A percentile compares a stretch with the other conserved stretches of the same genome.
These are phyloP conservation scores for Mycoemilia scoparia DNA, from an alignment of 192 early-diverging fungal species.

Conservation along the genomic window DNA sequence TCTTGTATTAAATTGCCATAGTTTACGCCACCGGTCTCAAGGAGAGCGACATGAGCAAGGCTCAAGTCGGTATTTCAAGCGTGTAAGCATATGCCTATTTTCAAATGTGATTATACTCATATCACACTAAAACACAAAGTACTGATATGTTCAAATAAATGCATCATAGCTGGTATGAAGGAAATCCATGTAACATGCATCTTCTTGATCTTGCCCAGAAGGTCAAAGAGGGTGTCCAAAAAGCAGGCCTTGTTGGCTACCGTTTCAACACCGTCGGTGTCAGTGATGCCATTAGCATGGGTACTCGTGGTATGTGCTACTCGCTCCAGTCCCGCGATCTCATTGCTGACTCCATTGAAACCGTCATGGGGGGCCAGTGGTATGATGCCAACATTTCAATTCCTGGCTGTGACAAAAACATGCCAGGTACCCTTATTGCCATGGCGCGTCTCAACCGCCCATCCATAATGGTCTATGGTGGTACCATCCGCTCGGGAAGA, in stretches of 20 bases:
- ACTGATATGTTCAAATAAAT: neutral
- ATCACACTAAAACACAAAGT: neutral
- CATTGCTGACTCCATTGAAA: conserved; percentile 98
- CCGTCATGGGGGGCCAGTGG: conserved; percentile 94
- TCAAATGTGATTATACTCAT: neutral
- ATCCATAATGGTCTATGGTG: conserved; percentile 95
- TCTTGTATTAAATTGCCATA: no score
- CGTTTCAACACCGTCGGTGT: conserved; percentile 99
- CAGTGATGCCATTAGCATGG: conserved; percentile 94
- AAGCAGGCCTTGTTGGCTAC: conserved; percentile 78
- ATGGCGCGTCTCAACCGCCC: conserved; percentile 93
- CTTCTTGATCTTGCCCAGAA: conserved; percentile 65
- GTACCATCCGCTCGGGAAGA: conserved; percentile 74
- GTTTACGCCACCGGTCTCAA: conserved; percentile 89
- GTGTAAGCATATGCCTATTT: no score
- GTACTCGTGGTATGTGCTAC: conserved; percentile 89
- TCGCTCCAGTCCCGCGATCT: conserved; percentile 94
- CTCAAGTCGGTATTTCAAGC: conserved; percentile 91
- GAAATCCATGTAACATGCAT: conserved; percentile 99
- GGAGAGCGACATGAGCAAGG: conserved; percentile 59
- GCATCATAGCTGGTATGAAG: conserved; percentile 84
- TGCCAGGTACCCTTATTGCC: conserved; percentile 94
- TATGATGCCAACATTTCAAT: conserved; percentile 98
- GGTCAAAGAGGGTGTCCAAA: conserved; percentile 85
- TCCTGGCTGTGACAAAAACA: conserved; percentile 92